These are phyloP conservation scores for Chaetomium sp. DNA, from an alignment of 2,329 filamentous ascomycete species.

Conservation along the genomic window DNA sequence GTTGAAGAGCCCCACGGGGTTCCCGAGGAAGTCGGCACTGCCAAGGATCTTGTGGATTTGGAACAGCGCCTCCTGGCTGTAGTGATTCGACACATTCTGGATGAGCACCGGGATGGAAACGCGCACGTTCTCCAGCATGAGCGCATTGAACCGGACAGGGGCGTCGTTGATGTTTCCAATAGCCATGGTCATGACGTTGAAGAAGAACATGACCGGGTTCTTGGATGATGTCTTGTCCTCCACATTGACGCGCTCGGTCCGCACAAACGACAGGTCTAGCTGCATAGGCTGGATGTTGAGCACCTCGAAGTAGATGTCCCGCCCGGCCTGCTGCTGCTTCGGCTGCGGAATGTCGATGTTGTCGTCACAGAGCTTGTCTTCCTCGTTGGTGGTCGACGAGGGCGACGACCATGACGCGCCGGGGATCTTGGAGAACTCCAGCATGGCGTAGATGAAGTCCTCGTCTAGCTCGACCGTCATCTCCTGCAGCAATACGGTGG, in stretches of 20 bases:
- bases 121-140: slow-evolving; percentile 91
- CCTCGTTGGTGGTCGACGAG: slow-evolving; percentile 47
- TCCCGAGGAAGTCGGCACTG: slow-evolving; percentile 94
- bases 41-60: slow-evolving; percentile 97
- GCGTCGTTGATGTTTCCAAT: slow-evolving; percentile 99
- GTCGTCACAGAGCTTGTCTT: slow-evolving; percentile 84
- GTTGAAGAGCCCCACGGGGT: slow-evolving; percentile 96
- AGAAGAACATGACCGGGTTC: slow-evolving; percentile 97
- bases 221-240: slow-evolving; percentile 86
- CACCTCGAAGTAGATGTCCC: slow-evolving; percentile 97
- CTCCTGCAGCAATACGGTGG: slow-evolving; percentile 85
- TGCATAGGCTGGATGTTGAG: slow-evolving; percentile 98
- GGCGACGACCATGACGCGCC: slow-evolving; percentile 76
- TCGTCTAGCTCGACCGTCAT: slow-evolving; percentile 98
- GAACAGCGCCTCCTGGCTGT: slow-evolving; percentile 91
- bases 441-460: slow-evolving; percentile 91
- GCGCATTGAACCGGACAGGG: slow-evolving; percentile 83
- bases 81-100: slow-evolving; percentile 85
- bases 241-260: slow-evolving; percentile 91
- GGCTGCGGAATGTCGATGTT: slow-evolving; percentile 88
- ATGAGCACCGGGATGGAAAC: slow-evolving; percentile 79
- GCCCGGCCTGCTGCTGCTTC: slow-evolving; percentile 71
- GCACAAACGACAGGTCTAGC: slow-evolving; percentile 91
- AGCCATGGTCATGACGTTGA: slow-evolving; percentile 98
- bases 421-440: slow-evolving; percentile 91